phyloP scores from a whole-genome alignment of 768 basidiomycete genomes.

The Cystobasidiopsis lactophilus region DNA sequence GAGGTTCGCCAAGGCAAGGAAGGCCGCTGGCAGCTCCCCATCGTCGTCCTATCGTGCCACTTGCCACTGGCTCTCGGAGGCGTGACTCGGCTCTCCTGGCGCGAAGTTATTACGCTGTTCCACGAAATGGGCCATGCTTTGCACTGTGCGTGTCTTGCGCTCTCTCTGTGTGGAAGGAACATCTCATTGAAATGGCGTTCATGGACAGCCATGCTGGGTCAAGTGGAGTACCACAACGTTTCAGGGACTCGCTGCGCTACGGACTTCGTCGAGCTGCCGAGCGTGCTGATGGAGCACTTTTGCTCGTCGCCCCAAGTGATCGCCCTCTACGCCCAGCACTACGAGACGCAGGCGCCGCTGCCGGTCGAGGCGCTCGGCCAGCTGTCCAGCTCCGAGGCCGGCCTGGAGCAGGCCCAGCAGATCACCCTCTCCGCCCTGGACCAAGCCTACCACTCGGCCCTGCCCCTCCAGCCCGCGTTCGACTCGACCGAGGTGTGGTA shows the following conservation, averaged over 20 bases:
- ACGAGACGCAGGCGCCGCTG: conserved; percentile 24
- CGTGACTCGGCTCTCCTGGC: conserved; percentile 63
- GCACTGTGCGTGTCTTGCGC: conserved; percentile 60
- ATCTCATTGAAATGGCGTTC: not conserved
- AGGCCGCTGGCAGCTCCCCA: conserved; percentile 63
- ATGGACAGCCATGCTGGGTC: conserved; percentile 78
- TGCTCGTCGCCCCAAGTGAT: conserved; percentile 63
- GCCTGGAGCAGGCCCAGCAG: conserved; percentile 72
- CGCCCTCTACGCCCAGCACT: conserved; percentile 35
- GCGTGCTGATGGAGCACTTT: conserved; percentile 97
- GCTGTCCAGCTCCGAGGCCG: conserved; percentile 22
- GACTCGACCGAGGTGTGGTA: conserved; percentile 50
- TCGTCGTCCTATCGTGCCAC: conserved; percentile 78
- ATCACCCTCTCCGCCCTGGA: conserved; percentile 75
- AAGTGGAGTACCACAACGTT: conserved; percentile 93
- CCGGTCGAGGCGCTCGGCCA: conserved; percentile 23
- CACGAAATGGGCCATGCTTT: conserved; percentile 99
- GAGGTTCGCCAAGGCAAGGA: conserved; percentile 32
- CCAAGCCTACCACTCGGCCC: conserved; percentile 66
- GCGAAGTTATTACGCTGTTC: conserved; percentile 79
- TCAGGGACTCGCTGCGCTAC: conserved; percentile 94
- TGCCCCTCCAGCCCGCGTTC: conserved; percentile 36
- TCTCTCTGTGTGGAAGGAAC: not conserved
- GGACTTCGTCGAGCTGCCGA: conserved; percentile 93
- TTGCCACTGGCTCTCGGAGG: conserved; percentile 42